Percentiles rank a stretch among this genome's conserved stretches.
Evolutionary conservation across 148 eudicot species (phyloP).

Genomic region (Camellia japonica): DNA sequence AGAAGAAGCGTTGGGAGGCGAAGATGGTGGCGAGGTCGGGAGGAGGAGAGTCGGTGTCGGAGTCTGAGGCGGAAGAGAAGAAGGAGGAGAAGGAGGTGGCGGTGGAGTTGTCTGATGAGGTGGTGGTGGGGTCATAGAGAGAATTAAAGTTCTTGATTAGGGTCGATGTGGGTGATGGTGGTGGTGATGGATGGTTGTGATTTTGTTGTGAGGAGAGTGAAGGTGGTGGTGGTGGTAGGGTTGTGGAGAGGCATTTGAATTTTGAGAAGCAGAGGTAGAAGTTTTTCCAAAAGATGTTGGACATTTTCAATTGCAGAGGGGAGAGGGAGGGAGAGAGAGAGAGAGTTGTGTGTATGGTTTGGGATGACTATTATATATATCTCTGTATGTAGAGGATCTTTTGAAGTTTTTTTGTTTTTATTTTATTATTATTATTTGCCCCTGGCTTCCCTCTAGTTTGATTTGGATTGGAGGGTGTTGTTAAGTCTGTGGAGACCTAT

Average conservation of each 20-base stretch:
- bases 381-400: too few species aligned
- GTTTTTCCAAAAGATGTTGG: conserved; percentile 48
- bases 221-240: conserved; percentile 32
- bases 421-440: too few species aligned
- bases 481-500: too few species aligned
- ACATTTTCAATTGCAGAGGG: conserved; percentile 23
- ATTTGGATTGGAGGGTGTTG: too few species aligned
- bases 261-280: conserved; percentile 52
- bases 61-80: conserved; percentile 14
- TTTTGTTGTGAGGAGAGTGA: conserved; percentile 19
- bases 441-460: too few species aligned
- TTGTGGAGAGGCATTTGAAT: conserved; percentile 41
- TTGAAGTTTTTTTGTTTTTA: too few species aligned
- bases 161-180: not conserved
- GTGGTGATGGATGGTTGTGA: not conserved
- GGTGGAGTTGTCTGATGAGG: conserved; percentile 14
- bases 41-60: conserved; percentile 12
- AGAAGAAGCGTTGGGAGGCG: conserved; percentile 66
- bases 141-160: conserved; percentile 30
- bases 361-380: too few species aligned
- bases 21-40: conserved; percentile 38
- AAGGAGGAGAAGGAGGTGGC: conserved; percentile 15
- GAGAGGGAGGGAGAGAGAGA: conserved; percentile 10
- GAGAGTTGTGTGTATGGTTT: not conserved
- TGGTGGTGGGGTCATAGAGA: conserved; percentile 13